Base-by-base conservation (phyloP, 805 yeast species). In the Priceomyces fermenticarens region DNA sequence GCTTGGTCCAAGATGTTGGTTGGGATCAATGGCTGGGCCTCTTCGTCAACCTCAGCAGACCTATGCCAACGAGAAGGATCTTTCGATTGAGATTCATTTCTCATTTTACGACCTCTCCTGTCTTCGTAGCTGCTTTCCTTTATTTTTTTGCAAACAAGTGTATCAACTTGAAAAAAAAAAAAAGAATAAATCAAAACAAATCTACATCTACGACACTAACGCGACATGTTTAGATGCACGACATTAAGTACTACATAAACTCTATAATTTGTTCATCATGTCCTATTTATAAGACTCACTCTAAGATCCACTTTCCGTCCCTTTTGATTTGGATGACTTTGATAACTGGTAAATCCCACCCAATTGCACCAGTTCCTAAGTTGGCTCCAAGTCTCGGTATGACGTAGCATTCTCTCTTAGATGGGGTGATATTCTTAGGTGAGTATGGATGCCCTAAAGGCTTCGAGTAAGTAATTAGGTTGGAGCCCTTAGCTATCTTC, bases 391-490 rank as follows among this genome's bases (percentile, higher is more conserved):
- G 80, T 41, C 97, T 67, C 1, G 98, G 97, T 38, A 88, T 82
- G 11, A 90, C 97, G 65, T 88, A 90, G 51, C 95, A 87, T 54
- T 85, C 90, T 49, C 97, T 71, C 53, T 83, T 84, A 2, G 81
- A 77, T 0, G 85, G 67, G 3, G 80, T 67, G 11, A 86, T 53
- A 47, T 75, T 70, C 54, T 83, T 83, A 2, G 95, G 95, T 1
- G 88, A 95, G 54, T 88, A 80, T 2, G 97, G 96, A 41, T 87
- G 85, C 0, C 96, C 96, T 39, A 91, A 64, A 0, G 98, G 98
- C 55, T 90, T 91, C 20, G 97, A 88, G 61, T 85, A 90, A 0
- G 91, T 80, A 32, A 91, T 55, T 35, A 91, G 66, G 0, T 85
- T 80, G 12, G 95, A 81, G 23, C 68, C 69, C 49, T 82, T 84